Evolutionary conservation across 768 basidiomycete species (phyloP), one percentile per base, ranked within the genome.

Genomic region (Podaxis rugospora): DNA sequence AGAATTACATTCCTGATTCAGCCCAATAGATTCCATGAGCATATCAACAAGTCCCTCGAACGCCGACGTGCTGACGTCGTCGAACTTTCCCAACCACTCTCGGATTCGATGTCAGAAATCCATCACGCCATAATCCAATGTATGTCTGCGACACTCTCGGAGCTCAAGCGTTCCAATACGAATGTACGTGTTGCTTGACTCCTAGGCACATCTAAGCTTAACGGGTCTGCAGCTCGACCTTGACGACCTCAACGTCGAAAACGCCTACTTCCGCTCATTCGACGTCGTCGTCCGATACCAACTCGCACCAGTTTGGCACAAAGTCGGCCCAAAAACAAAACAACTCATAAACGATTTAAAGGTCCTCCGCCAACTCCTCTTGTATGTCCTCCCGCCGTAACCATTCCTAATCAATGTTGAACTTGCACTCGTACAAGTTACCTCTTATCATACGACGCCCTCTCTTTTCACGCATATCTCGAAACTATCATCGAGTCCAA

Each of bases 261-360:
- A 90, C 66, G 93, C 95, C 0, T 95, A 98, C 67, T 98, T 98
- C 72, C 86, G 87, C 36, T 93, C 91, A 1, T 99, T 98, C 68
- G 95, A 98, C 68, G 75, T 83, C 18, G 81, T 96, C 53, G 94
- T 98, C 2, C 85, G 95, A 2, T 83, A 85, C 35, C 93, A 95
- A 67, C 83, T 98, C 6, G 93, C 97, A 71, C 82, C 94, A 0
- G 89, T 97, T 5, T 98, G 97, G 96, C 95, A 98, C 72, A 93
- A 94, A 74, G 95, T 96, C 27, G 94, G 94, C 0, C 87, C 92
- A 0, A 89, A 85, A 62, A 98, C 95, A 4, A 94, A 92, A 66
- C 92, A 95, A 62, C 84, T 98, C 10, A 93, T 98, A 7, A 84
- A 80, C 54, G 96, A 98, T 70, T 83, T 99, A 16, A 87, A 90